Base-by-base conservation (phyloP, 495 filamentous ascomycete species). In the Podospora sp. region DNA sequence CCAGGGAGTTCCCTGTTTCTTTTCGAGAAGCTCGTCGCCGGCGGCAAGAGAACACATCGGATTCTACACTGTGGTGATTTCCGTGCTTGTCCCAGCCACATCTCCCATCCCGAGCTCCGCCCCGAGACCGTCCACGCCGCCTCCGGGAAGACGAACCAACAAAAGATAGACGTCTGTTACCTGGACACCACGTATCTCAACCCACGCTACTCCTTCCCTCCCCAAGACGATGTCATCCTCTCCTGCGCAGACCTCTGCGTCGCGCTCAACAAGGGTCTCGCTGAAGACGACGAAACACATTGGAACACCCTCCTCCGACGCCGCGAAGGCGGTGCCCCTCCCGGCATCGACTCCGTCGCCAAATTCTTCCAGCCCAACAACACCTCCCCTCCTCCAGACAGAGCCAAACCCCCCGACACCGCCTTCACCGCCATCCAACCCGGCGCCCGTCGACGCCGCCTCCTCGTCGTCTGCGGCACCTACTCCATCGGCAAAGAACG, bases 401-500 rank as follows among this genome's bases (percentile, higher is more conserved):
- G 46, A 49, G 20, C 35, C 46, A 40, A 63, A 16, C 57, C 59
- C 11, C 25, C 53, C 46, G 12, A 35, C 55, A 73, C 72, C 52
- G 71, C 73, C 51, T 76, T 75, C 62, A 69, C 75, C 9, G 71
- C 71, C 65, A 62, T 78, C 60, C 51, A 69, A 22, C 24, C 50
- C 20, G 24, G 29, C 56, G 18, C 33, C 5, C 46, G 55, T 18
- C 57, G 60, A 27, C 71, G 75, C 52, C 88, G 92, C 22, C 84
- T 99, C 8, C 85, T 99, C 1, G 91, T 99, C 21, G 87, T 99
- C 9, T 93, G 97, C 68, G 95, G 95, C 63, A 99, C 95, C 2
- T 99, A 99, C 80, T 92, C 88, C 66, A 99, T 99, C 70, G 95
- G 95, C 76, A 99, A 99, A 80, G 95, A 99, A 76, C 89, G 93